Conservation (phyloP, 2,329 filamentous ascomycete species). For the Raffaelea ambrosiae region DNA sequence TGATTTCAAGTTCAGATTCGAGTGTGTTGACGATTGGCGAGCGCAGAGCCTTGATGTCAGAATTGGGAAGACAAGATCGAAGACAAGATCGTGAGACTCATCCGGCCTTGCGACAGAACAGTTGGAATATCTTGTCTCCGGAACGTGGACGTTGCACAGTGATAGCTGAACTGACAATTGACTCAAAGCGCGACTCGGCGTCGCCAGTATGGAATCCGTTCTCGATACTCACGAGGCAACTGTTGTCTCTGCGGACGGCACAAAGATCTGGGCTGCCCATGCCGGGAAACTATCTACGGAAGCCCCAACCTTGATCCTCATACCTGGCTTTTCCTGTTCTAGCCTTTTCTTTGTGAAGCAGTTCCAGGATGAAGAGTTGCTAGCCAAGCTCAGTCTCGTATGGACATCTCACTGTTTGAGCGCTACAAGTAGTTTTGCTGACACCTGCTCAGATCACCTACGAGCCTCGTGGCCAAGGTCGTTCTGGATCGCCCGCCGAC, state of each 20-base stretch:
- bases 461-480: constrained; percentile 9
- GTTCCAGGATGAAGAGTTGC: constrained; percentile 7
- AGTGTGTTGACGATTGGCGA: too few relatives aligned
- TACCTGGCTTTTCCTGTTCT: constrained; percentile 9
- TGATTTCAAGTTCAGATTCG: too few relatives aligned
- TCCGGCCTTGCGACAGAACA: too few relatives aligned
- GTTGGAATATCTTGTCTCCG: too few relatives aligned
- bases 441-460: constrained; percentile 7
- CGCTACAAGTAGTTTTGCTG: too few relatives aligned
- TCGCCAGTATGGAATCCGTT: not conserved
- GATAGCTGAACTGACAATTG: too few relatives aligned
- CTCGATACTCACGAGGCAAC: constrained; percentile 3
- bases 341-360: constrained; percentile 7
- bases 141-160: too few relatives aligned
- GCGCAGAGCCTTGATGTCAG: too few relatives aligned
- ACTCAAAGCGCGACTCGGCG: too few relatives aligned
- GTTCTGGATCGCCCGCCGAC: constrained; percentile 1
- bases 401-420: too few relatives aligned
- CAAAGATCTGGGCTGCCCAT: constrained; percentile 8
- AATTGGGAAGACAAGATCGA: too few relatives aligned
- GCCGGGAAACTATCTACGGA: constrained; percentile 4
- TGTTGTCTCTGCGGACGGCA: constrained; percentile 8
- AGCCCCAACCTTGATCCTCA: constrained; percentile 6
- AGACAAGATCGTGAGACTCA: too few relatives aligned
- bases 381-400: constrained; percentile 8